Percentiles rank a stretch among this genome's conserved stretches.
Evolutionary conservation across 1,139 yeast species (phyloP).

Genomic region (Pichia inconspicua): DNA sequence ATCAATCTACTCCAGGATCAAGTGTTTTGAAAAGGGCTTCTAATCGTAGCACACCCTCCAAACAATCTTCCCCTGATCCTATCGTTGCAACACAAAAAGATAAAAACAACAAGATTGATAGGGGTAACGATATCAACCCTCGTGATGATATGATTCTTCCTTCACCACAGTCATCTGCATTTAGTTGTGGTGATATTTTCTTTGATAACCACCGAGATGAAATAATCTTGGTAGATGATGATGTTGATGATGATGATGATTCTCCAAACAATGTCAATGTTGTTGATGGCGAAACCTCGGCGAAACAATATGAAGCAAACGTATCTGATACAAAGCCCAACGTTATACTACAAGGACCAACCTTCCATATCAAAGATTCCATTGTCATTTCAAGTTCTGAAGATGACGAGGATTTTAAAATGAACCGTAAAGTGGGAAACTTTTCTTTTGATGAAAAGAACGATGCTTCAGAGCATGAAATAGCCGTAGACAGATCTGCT

Average conservation of each 20-base stretch:
- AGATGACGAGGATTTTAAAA: not conserved
- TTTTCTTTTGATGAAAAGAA: not conserved
- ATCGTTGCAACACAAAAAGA: no score
- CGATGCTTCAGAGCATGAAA: not conserved
- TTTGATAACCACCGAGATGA: constrained; percentile 1
- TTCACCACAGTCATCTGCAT: not conserved
- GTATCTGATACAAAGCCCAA: not conserved
- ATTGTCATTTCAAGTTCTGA: constrained; percentile 3
- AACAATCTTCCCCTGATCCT: not conserved
- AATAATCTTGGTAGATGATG: not conserved
- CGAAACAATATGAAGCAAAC: no score
- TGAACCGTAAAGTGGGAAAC: not conserved
- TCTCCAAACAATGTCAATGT: not conserved
- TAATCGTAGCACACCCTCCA: not conserved
- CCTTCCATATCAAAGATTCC: constrained; percentile 2
- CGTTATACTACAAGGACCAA: constrained; percentile 7
- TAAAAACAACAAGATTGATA: not conserved
- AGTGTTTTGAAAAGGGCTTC: not conserved
- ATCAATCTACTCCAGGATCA: constrained; percentile 13
- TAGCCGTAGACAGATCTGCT: no score
- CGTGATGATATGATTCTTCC: not conserved
- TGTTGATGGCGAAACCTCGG: not conserved
- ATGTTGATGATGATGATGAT: constrained; percentile 1
- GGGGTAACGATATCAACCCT: not conserved
- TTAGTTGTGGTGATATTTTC: not conserved